phyloP scores from a whole-genome alignment of 345 rosid species.

The Citrus medica region DNA sequence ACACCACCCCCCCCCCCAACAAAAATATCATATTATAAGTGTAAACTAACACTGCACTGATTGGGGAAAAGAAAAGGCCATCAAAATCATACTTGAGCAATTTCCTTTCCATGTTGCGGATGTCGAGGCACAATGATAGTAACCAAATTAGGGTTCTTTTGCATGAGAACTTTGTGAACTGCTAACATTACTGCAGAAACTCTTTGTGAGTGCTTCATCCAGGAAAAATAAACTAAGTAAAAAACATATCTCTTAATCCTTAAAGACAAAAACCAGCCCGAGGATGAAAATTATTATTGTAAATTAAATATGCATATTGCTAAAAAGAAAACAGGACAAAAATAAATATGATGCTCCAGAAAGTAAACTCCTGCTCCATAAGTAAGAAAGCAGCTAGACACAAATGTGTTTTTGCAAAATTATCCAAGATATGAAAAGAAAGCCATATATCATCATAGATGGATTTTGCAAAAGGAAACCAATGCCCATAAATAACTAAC shows the following conservation, averaged over 20 bases:
- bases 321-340: background rate
- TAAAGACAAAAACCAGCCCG: background rate
- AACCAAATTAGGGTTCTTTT: slow-evolving; percentile 47
- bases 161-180: slow-evolving; percentile 51
- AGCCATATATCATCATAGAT: background rate
- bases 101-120: slow-evolving; percentile 68
- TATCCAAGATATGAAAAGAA: background rate
- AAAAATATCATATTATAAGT: background rate
- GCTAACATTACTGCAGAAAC: slow-evolving; percentile 66
- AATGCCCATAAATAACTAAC: background rate
- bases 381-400: background rate
- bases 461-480: background rate
- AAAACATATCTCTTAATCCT: background rate
- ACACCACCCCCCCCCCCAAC: background rate
- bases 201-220: slow-evolving; percentile 17
- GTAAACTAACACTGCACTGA: background rate
- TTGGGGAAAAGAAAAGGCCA: slow-evolving; percentile 5
- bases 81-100: slow-evolving; percentile 56
- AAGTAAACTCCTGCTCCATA: background rate
- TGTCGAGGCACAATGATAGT: slow-evolving; percentile 77
- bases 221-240: background rate
- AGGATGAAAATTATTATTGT: background rate
- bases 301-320: background rate
- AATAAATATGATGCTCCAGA: background rate
- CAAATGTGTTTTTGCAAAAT: slow-evolving; percentile 1